Base-by-base conservation (phyloP, 106 monocot species). In the Dioscorea dumetorum region DNA sequence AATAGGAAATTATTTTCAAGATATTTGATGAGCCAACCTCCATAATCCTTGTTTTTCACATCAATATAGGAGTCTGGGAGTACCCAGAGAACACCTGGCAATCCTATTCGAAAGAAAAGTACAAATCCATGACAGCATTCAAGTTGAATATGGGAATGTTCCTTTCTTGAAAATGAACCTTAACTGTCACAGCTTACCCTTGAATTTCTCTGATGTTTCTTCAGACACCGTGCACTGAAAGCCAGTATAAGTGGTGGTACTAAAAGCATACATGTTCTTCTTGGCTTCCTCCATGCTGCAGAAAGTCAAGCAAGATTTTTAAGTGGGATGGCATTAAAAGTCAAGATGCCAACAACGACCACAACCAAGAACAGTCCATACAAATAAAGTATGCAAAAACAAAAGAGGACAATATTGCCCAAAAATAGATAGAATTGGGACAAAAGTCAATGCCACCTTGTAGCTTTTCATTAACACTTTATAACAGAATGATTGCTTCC, bases 181-280 rank as follows among this genome's bases (percentile, higher is more conserved):
- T 54, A 33, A 13, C 22, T 2, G 17, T 60, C 5, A 51, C 20
- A 50, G 33, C 54, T 63, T 75, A 91, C 91, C 91, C 60, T 91
- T 95, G 67, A 95, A 95, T 69, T 88, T 94, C 66, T 91, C 94
- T 61, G 95, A 91, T 50, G 85, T 85, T 76, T 95, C 95, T 71
- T 95, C 91, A 63, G 80, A 70, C 5, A 95, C 88, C 22, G 81
- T 81, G 66, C 95, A 91, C 33, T 91, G 94, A 62, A 95, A 95
- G 20, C 95, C 91, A 49, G 95, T 91, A 49, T 95, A 95, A 15
- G 95, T 95, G 8, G 91, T 91, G 12, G 95, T 95, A 50, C 95
- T 88, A 59, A 95, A 91, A 23, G 95, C 91, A 76, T 95, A 95
- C 91, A 95, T 88, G 73, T 85, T 91, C 85, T 88, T 95, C 76